Evolutionary conservation across 2,329 filamentous ascomycete species (phyloP), one percentile per base, ranked within the genome.

Genomic region (Pseudogymnoascus sp.): DNA sequence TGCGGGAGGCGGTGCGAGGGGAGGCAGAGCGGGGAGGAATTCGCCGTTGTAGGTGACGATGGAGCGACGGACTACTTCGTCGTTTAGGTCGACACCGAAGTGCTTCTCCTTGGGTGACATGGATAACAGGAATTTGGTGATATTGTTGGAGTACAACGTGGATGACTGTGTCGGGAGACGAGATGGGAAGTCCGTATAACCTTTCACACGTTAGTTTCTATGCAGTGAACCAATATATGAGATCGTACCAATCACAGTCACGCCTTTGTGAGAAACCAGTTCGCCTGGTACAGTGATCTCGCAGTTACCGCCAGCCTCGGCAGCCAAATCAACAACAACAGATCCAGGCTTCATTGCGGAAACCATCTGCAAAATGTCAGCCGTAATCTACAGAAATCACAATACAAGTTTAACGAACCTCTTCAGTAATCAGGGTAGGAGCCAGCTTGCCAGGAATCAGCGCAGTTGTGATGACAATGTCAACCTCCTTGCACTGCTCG

Each of bases 391-490:
- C 59, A 9, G 3, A 17, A 44, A 21, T 11, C 17, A 1, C 50
- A 13, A 35, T 0, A 0, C 10, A 15, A 6, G 11, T 7, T 9
- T 9, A 37, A 65, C 71, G 65, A 72, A 78, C 77, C 69, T 84
- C 82, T 75, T 90, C 89, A 4, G 88, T 93, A 70, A 96, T 93
- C 31, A 96, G 80, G 70, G 88, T 93, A 0, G 92, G 92, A 0
- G 91, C 91, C 29, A 88, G 88, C 68, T 83, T 88, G 63, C 91
- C 92, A 0, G 92, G 92, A 65, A 96, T 96, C 69, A 96, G 76
- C n/a, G 92, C 92, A 1, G 92, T 96, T 1, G 91, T 96, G 72
- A 96, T 89, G 65, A 96, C 89, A 67, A 96, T 96, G 75, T 96
- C 91, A 61, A 96, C 91, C 40, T 96, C 92, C 64, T 85, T 83